Evolutionary conservation across 306 rosid species (phyloP).

Genomic region (Glycyrrhiza uralensis): DNA sequence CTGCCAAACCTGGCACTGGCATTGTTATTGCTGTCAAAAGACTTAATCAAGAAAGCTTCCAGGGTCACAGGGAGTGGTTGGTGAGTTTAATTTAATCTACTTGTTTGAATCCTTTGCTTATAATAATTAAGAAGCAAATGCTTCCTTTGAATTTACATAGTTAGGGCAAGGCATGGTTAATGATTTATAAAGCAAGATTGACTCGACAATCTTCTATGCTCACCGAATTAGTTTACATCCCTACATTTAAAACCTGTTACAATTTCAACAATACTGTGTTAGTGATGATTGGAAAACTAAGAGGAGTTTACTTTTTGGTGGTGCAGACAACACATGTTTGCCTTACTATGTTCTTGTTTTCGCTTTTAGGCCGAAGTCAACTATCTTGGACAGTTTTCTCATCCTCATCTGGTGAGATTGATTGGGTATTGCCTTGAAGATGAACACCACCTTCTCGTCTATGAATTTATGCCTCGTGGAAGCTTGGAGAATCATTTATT

Average conservation of each 20-base stretch:
- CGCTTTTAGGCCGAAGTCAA: constrained; percentile 60
- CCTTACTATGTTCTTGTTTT: constrained; percentile 22
- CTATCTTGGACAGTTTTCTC: constrained; percentile 58
- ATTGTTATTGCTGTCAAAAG: constrained; percentile 63
- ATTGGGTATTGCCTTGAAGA: constrained; percentile 64
- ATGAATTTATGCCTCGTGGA: constrained; percentile 70
- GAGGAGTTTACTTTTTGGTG: background rate
- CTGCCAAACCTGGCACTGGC: constrained; percentile 65
- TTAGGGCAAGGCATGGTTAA: background rate
- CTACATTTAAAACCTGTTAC: background rate
- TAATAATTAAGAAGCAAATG: background rate
- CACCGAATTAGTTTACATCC: background rate
- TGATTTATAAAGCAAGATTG: background rate
- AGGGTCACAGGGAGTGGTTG: constrained; percentile 72
- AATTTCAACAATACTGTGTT: background rate
- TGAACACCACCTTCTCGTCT: constrained; percentile 56
- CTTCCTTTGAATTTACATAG: background rate
- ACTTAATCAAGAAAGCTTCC: constrained; percentile 54
- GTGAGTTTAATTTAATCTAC: constrained; percentile 41
- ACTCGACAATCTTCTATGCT: no score
- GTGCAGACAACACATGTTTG: background rate
- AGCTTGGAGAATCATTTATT: constrained; percentile 74
- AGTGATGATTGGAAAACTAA: background rate
- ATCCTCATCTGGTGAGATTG: constrained; percentile 65
- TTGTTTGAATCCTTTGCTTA: background rate